phyloP scores from a whole-genome alignment of 148 eudicot genomes.

The Persicaria tinctoria region DNA sequence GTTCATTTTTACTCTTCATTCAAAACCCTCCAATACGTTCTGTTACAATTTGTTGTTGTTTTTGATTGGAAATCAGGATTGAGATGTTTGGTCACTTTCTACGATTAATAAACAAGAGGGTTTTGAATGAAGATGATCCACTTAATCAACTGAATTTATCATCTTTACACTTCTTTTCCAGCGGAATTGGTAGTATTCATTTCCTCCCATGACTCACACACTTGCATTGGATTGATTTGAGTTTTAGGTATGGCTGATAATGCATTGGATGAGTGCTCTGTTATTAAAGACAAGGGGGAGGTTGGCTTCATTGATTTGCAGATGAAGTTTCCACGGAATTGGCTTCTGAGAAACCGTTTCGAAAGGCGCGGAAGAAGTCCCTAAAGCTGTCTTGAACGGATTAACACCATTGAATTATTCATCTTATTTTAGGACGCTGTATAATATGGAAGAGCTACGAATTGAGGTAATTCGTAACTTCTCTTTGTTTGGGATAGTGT shows the following conservation, averaged over 20 bases:
- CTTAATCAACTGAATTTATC: no score
- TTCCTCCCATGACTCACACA: background rate
- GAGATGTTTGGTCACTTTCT: no score
- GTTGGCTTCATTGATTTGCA: constrained; percentile 61
- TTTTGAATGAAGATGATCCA: no score
- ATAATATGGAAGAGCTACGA: constrained; percentile 75
- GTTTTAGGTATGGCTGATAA: constrained; percentile 20
- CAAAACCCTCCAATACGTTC: no score
- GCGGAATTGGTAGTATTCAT: background rate
- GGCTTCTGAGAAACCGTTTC: constrained; percentile 54
- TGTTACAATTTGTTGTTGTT: no score
- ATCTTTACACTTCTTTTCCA: no score
- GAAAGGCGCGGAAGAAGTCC: constrained; percentile 41
- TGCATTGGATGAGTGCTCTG: constrained; percentile 44
- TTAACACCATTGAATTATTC: constrained; percentile 45
- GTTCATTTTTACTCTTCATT: no score
- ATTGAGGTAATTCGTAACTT: constrained; percentile 50
- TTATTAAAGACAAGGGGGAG: constrained; percentile 73
- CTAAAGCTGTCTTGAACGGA: constrained; percentile 42
- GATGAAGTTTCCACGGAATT: constrained; percentile 57
- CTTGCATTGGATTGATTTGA: background rate
- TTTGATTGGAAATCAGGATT: no score
- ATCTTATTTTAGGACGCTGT: constrained; percentile 44
- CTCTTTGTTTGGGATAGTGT: background rate
- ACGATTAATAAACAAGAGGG: no score